Conservation (phyloP, 495 filamentous ascomycete genomes). For the Daldinia decipiens region DNA sequence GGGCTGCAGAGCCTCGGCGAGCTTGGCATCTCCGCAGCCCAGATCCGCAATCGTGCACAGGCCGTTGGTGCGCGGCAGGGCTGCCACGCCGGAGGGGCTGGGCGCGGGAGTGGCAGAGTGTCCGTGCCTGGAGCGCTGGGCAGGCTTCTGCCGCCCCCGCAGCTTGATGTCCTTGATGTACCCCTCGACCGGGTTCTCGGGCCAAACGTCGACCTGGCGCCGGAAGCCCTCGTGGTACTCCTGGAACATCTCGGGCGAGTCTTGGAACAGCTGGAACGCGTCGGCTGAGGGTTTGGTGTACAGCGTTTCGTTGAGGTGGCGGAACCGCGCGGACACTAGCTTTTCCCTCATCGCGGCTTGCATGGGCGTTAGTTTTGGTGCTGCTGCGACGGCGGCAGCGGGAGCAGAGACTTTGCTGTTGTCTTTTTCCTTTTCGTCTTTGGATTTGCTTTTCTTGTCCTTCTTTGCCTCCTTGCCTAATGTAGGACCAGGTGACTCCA, state of each 20-base stretch:
- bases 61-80: constrained; percentile 61
- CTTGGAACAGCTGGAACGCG: constrained; percentile 78
- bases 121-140: constrained; percentile 42
- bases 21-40: constrained; percentile 71
- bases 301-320: constrained; percentile 94
- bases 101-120: constrained; percentile 39
- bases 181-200: constrained; percentile 89
- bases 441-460: constrained; percentile 51
- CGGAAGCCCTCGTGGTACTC: constrained; percentile 97
- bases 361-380: constrained; percentile 80
- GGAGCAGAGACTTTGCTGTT: constrained; percentile 23
- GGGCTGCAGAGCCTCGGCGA: constrained; percentile 72
- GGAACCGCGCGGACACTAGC: constrained; percentile 92
- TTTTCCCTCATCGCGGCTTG: constrained; percentile 94
- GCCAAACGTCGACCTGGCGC: constrained; percentile 93
- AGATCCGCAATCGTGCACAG: constrained; percentile 82
- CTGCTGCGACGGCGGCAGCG: constrained; percentile 31
- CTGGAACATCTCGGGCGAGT: constrained; percentile 87
- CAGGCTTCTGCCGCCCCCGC: constrained; percentile 58
- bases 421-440: constrained; percentile 32
- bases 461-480: constrained; percentile 48
- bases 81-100: constrained; percentile 40
- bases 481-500: constrained; percentile 11
- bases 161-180: constrained; percentile 75
- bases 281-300: constrained; percentile 89